Evolutionary conservation across 2,329 filamentous ascomycete species (phyloP).

Genomic region (Aspergillus costaricaensis): DNA sequence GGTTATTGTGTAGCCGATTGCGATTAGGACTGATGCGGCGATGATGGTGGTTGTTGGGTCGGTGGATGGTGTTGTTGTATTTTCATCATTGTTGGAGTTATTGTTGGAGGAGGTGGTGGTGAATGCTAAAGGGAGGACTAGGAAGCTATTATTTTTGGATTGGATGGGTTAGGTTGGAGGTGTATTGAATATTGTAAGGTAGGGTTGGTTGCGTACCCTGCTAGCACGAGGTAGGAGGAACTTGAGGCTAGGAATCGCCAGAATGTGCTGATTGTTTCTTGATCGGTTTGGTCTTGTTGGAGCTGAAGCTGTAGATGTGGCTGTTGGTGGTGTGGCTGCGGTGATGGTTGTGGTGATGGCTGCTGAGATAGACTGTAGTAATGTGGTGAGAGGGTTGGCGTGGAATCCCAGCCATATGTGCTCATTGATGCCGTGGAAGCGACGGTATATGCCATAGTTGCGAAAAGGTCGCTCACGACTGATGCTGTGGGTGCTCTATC

Average conservation of each 20-base stretch:
- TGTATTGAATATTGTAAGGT: background rate
- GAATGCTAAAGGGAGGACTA: constrained; percentile 35
- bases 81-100: background rate
- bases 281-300: background rate
- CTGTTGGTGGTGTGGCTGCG: background rate
- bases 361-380: background rate
- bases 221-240: constrained; percentile 30
- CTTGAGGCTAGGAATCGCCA: constrained; percentile 30
- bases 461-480: background rate
- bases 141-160: constrained; percentile 23
- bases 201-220: constrained; percentile 28
- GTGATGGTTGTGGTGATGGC: background rate
- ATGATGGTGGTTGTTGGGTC: constrained; percentile 27
- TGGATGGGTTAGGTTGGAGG: background rate
- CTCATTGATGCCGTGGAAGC: background rate
- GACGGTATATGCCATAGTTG: constrained; percentile 3
- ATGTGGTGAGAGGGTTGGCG: background rate
- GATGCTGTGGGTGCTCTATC: background rate
- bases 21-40: constrained; percentile 31
- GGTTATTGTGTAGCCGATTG: constrained; percentile 28
- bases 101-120: constrained; percentile 15
- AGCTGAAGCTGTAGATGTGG: constrained; percentile 11
- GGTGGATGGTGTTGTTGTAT: background rate
- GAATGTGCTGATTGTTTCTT: constrained; percentile 10
- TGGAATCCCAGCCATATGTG: constrained; percentile 1